Evolutionary conservation across 495 filamentous ascomycete genomes (phyloP).

Genomic region (Talaromyces wortmannii): DNA sequence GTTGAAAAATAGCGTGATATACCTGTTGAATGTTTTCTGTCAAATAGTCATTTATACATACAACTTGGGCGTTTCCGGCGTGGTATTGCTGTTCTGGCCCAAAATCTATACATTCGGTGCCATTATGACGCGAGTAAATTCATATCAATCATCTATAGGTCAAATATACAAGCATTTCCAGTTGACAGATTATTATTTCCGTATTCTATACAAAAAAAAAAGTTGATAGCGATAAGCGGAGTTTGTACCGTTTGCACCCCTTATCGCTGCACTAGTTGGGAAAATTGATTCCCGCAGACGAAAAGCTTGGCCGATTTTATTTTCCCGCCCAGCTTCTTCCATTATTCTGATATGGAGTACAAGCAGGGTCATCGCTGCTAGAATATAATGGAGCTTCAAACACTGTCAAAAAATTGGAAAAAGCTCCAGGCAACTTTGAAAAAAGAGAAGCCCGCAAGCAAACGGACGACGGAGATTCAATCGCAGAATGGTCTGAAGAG

Average conservation of each 20-base stretch:
- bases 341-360: not conserved
- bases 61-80: not conserved
- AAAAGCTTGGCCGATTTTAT: not conserved
- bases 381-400: slow-evolving; percentile 32
- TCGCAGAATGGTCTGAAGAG: slow-evolving; percentile 30
- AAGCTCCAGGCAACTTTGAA: slow-evolving; percentile 62
- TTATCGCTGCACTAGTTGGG: not conserved
- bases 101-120: no score
- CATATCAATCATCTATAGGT: no score
- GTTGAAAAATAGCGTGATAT: not conserved
- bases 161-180: no score
- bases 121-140: no score
- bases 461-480: slow-evolving; percentile 33
- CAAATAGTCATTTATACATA: not conserved
- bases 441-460: slow-evolving; percentile 31
- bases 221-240: not conserved
- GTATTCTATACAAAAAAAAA: not conserved
- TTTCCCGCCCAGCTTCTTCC: not conserved
- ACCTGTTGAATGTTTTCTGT: no score
- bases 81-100: not conserved
- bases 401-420: slow-evolving; percentile 63
- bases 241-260: slow-evolving; percentile 7
- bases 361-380: not conserved
- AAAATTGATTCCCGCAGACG: slow-evolving; percentile 1
- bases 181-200: no score